Base-by-base conservation (phyloP, 768 basidiomycete species). In the Pilatotrama ljubarskyi region DNA sequence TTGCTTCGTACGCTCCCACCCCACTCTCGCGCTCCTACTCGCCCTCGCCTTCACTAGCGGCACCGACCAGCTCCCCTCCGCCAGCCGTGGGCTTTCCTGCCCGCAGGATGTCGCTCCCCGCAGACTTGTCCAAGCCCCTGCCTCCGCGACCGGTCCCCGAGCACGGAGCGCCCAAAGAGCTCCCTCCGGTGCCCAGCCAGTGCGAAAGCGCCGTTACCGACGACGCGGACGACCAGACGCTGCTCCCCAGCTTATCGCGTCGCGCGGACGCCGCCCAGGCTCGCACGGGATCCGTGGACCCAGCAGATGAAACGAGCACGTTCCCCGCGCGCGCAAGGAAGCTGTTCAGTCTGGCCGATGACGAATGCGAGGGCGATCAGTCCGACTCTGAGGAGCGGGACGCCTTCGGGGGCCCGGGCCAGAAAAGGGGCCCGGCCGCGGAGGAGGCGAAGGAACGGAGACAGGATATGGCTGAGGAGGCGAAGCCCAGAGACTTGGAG, bases 21-120 rank as follows among this genome's bases (percentile, higher is more conserved):
- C 47, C 56, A 22, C 41, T 51, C 9, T 58, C 44, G 22, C 32
- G 29, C 29, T 72, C 78, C 62, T 81, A 81, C 58, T 82, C 80
- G 58, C 78, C 82, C 69, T 73, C 78, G 51, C 71, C 59, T 22
- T 74, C 68, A 51, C 7, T 55, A 13, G 37, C 49, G 17, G 11
- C 46, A 10, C 11, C 35, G n/a, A 32, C 36, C 22, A 42, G 43
- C 5, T 20, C 41, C 26, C 26, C 41, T n/a, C 17, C 57, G 42
- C 13, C 56, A 37, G 43, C 52, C 20, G 11, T 8, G n/a, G 29
- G 24, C 14, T 25, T 29, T 50, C 15, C 51, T 14, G 17, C 44
- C 18, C 59, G 65, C 18, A 52, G 63, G 25, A 32, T 59, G 24
- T 64, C 65, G 13, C 59, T 66, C 46, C 65, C 65, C 7, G 43